Conservation (phyloP, 1,284 basidiomycete species). For the Trametes versicolor region DNA sequence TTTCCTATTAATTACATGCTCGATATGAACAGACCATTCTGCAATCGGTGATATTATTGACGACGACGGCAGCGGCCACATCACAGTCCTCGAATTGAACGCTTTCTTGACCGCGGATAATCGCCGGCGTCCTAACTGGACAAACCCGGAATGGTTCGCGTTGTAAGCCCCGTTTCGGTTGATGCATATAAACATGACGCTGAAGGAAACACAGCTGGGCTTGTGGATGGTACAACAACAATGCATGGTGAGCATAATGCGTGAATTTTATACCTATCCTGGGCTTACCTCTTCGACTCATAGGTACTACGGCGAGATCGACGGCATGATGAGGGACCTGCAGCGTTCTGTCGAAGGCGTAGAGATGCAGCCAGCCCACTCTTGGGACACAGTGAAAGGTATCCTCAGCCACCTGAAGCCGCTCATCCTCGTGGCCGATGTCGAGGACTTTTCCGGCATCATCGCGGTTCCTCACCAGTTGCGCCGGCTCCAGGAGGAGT, state of each 20-base stretch:
- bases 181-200: too few species aligned
- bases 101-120: conserved; percentile 20
- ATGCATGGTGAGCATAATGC: conserved; percentile 14
- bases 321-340: conserved; percentile 8
- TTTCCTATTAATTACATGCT: too few species aligned
- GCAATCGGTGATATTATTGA: conserved; percentile 30
- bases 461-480: conserved; percentile 15
- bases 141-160: conserved; percentile 26
- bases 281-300: background rate
- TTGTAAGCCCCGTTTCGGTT: conserved; percentile 20
- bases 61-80: conserved; percentile 31
- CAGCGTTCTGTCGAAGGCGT: background rate
- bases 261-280: too few species aligned
- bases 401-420: conserved; percentile 20
- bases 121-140: conserved; percentile 16
- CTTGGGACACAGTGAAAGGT: background rate
- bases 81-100: conserved; percentile 30
- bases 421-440: conserved; percentile 25
- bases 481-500: conserved; percentile 25
- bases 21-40: conserved; percentile 22
- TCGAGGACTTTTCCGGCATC: conserved; percentile 18
- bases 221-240: conserved; percentile 33
- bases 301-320: conserved; percentile 26
- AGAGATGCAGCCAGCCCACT: background rate
- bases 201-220: conserved; percentile 18